Conservation (phyloP, 352 stramenopile genomes). For the Globisporangium rhizosaccharum region DNA sequence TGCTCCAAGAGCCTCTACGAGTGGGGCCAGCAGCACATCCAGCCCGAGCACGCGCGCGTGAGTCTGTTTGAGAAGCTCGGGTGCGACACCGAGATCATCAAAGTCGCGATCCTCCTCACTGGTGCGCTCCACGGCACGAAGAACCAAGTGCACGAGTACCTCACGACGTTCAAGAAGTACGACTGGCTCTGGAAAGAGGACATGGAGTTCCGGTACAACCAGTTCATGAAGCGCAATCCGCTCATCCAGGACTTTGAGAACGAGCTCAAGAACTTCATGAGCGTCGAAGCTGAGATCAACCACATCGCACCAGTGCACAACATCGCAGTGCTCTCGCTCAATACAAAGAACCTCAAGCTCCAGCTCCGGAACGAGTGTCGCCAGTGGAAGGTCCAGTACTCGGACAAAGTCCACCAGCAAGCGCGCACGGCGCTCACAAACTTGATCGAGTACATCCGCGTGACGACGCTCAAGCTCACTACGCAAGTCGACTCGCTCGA, state of each 20-base stretch:
- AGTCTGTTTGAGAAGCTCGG: conserved; percentile 82
- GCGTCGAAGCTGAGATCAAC: conserved; percentile 71
- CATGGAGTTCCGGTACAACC: conserved; percentile 81
- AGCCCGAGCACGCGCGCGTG: conserved; percentile 37
- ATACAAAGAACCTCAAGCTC: conserved; percentile 86
- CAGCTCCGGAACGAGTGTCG: conserved; percentile 81
- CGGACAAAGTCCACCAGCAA: conserved; percentile 75
- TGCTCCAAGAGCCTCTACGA: conserved; percentile 77
- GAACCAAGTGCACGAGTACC: conserved; percentile 81
- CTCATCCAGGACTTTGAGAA: conserved; percentile 81
- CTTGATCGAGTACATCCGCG: conserved; percentile 76
- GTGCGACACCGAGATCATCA: conserved; percentile 87
- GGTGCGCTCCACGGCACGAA: conserved; percentile 79
- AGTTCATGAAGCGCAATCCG: conserved; percentile 81
- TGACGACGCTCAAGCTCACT: conserved; percentile 66
- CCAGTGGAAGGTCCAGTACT: conserved; percentile 86
- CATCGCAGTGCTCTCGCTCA: conserved; percentile 80
- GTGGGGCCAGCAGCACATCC: conserved; percentile 70
- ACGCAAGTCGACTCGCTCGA: conserved; percentile 68
- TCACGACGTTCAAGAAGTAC: conserved; percentile 83
- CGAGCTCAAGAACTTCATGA: conserved; percentile 79
- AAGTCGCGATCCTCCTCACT: conserved; percentile 81
- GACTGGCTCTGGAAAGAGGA: conserved; percentile 90
- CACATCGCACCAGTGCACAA: conserved; percentile 78
- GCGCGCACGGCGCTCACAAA: conserved; percentile 53